Evolutionary conservation across 2,329 filamentous ascomycete genomes (phyloP), one percentile per base, ranked within the genome.

Genomic region (Pseudogymnoascus sp.): DNA sequence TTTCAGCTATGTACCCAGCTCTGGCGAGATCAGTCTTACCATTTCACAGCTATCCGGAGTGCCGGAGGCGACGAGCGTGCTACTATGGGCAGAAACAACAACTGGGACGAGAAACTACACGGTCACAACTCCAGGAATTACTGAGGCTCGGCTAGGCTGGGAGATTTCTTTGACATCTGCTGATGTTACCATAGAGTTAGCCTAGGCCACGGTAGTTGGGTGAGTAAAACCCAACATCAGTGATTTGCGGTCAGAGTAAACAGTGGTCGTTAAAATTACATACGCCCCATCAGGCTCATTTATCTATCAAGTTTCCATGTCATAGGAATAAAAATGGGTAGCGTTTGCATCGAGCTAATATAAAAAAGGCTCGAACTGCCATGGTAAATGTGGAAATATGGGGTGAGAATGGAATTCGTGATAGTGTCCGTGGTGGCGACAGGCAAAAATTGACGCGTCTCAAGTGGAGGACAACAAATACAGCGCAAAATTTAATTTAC

Each of bases 1-100:
- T 12, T 73, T 80, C 22, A 69, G 61, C 0, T 80, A 75, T 61
- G 61, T 14, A 8, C 41, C 41, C 14, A 47, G 41, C 7, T 28
- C 41, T 28, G 41, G 41, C 22, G 41, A 2, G 3, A 47, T 28
- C 6, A 47, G 6, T 15, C 14, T 28, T 15, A 47, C 22, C 28
- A 20, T 47, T 15, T 28, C 41, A 14, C 41, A 47, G 12, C 14
- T 47, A 6, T 28, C 14, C 5, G 22, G 41, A 15, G 41, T 47
- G 7, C 41, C 41, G 6, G 14, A 8, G 14, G 22, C 41, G 14
- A 22, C 41, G 6, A 47, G 28, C 12, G 22, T 25, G 22, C 11
- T 50, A 2, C 12, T 30, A 8, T 50, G 43, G 43, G 7, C n/a
- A 15, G 43, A 50, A 30, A 30, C 14, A 7, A 50, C 43, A 8